These are phyloP conservation scores for Debaryomyces coudertii DNA, from an alignment of 1,139 yeast genomes.

Conservation along the genomic window DNA sequence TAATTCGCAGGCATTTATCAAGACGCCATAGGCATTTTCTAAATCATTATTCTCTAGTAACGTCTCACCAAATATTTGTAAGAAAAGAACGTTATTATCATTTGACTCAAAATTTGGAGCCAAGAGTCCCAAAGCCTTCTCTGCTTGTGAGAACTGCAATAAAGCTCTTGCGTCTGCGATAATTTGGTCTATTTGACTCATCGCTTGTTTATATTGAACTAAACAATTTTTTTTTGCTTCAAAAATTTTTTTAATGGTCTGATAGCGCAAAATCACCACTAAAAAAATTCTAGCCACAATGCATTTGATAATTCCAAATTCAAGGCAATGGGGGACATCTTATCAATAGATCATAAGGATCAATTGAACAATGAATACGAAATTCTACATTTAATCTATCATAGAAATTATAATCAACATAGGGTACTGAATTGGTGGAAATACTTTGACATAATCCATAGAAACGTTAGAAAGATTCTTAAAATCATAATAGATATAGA, in stretches of 20 bases:
- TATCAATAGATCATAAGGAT: slow-evolving; percentile 1
- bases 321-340: slow-evolving; percentile 7
- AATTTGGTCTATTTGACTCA: slow-evolving; percentile 15
- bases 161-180: slow-evolving; percentile 33
- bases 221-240: slow-evolving; percentile 4
- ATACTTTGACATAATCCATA: slow-evolving; percentile 62
- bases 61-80: slow-evolving; percentile 66
- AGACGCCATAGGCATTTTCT: slow-evolving; percentile 71
- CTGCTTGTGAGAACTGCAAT: slow-evolving; percentile 44
- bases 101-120: slow-evolving; percentile 32
- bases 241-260: neutral
- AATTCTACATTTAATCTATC: slow-evolving; percentile 63
- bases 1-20: slow-evolving; percentile 63
- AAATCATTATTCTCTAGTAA: slow-evolving; percentile 78
- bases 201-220: neutral
- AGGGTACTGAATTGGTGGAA: slow-evolving; percentile 79
- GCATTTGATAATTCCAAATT: neutral
- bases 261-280: slow-evolving; percentile 3
- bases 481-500: slow-evolving; percentile 24
- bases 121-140: slow-evolving; percentile 42
- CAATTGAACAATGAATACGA: slow-evolving; percentile 49
- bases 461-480: slow-evolving; percentile 52
- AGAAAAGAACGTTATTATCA: slow-evolving; percentile 34
- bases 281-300: neutral
- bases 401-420: slow-evolving; percentile 78